These are phyloP conservation scores for Alternaria sp. DNA, from an alignment of 2,329 filamentous ascomycete species.

Conservation along the genomic window DNA sequence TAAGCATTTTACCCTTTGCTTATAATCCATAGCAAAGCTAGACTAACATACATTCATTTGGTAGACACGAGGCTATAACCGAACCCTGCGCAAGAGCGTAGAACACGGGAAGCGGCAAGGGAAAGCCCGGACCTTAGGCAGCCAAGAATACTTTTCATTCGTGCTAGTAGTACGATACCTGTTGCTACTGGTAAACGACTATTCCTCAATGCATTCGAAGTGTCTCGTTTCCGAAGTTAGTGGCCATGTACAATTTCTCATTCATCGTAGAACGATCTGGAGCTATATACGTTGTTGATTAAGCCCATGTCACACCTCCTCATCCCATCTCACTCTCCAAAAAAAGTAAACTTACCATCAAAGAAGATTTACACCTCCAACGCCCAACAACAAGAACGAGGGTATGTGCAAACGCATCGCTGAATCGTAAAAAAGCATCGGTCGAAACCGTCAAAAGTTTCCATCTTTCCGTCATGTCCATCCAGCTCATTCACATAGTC, in stretches of 20 bases:
- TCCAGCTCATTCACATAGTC: not conserved
- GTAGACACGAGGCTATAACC: too few species aligned
- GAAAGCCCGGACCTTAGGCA: too few species aligned
- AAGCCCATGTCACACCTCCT: too few species aligned
- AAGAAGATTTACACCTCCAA: not conserved
- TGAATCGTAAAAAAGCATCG: not conserved
- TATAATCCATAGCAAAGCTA: too few species aligned
- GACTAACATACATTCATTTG: too few species aligned
- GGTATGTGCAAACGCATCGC: constrained; percentile 12
- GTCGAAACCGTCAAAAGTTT: not conserved
- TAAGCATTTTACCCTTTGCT: too few species aligned
- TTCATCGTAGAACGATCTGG: not conserved
- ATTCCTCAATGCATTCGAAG: too few species aligned
- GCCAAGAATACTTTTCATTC: too few species aligned
- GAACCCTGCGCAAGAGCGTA: too few species aligned
- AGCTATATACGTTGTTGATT: not conserved
- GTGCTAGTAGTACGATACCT: too few species aligned
- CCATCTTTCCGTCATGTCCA: not conserved
- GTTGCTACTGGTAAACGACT: too few species aligned
- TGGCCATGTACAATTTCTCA: not conserved
- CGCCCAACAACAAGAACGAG: constrained; percentile 7
- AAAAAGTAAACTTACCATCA: not conserved
- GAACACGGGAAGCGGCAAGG: too few species aligned
- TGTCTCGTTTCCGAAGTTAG: not conserved
- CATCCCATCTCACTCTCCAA: not conserved